These are phyloP conservation scores for Ciborinia camelliae DNA, from an alignment of 2,329 filamentous ascomycete species.

Conservation along the genomic window DNA sequence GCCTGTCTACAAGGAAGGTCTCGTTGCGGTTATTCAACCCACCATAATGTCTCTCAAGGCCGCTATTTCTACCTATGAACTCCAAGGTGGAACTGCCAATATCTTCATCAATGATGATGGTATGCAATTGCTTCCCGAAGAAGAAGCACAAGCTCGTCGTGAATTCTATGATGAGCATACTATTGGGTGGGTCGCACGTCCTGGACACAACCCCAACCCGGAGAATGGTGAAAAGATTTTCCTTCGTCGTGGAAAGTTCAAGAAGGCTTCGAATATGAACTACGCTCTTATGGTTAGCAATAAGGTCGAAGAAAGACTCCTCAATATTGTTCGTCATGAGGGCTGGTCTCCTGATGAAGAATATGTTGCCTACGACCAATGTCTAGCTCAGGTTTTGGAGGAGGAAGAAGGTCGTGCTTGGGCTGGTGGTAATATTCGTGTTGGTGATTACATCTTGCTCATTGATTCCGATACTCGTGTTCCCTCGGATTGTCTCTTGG, in stretches of 20 bases:
- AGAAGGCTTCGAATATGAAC: constrained; percentile 52
- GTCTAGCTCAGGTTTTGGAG: constrained; percentile 63
- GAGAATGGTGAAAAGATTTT: constrained; percentile 38
- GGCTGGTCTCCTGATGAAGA: constrained; percentile 69
- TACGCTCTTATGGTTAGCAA: constrained; percentile 42
- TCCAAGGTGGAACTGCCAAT: constrained; percentile 72
- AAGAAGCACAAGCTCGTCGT: constrained; percentile 59
- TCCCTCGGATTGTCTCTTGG: constrained; percentile 71
- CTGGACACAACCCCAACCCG: constrained; percentile 11
- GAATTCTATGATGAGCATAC: constrained; percentile 67
- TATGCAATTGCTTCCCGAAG: constrained; percentile 62
- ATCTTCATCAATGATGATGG: constrained; percentile 76
- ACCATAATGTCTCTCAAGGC: constrained; percentile 76
- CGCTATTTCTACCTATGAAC: constrained; percentile 72
- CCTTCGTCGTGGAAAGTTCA: constrained; percentile 53
- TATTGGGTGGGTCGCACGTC: constrained; percentile 64
- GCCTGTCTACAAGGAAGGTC: constrained; percentile 83
- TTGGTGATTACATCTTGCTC: constrained; percentile 78
- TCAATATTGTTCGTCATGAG: neutral
- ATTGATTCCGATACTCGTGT: constrained; percentile 80
- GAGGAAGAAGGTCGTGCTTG: constrained; percentile 64
- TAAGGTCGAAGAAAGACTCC: constrained; percentile 15
- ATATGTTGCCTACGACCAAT: constrained; percentile 60
- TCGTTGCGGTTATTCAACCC: constrained; percentile 69
- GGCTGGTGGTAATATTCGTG: constrained; percentile 81